Percentiles rank a stretch among this genome's conserved stretches.
Conservation (phyloP, 2,329 filamentous ascomycete genomes). For the Periconia sp. region DNA sequence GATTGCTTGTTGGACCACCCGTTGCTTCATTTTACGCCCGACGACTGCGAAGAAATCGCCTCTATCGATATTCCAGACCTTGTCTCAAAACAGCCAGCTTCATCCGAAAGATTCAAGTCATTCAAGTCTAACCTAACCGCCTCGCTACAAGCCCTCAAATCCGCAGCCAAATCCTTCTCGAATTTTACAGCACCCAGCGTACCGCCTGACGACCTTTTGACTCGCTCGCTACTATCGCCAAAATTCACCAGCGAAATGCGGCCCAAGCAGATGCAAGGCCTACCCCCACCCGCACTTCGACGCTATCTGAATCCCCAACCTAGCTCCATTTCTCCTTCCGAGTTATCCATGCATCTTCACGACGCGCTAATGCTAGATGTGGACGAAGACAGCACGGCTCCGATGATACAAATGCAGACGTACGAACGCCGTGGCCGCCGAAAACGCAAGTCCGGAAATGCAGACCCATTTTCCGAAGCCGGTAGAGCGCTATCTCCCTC, state of each 20-base stretch:
- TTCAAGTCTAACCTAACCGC: slow-evolving; percentile 70
- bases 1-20: slow-evolving; percentile 65
- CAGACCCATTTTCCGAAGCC: slow-evolving; percentile 51
- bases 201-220: slow-evolving; percentile 65
- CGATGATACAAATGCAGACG: slow-evolving; percentile 69
- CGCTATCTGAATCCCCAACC: slow-evolving; percentile 66
- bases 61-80: slow-evolving; percentile 36
- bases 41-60: slow-evolving; percentile 41
- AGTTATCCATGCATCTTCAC: slow-evolving; percentile 48
- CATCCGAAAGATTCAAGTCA: slow-evolving; percentile 50
- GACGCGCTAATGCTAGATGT: slow-evolving; percentile 42
- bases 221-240: slow-evolving; percentile 64
- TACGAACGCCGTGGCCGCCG: slow-evolving; percentile 54
- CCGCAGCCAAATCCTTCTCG: slow-evolving; percentile 66
- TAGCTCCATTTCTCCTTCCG: slow-evolving; percentile 42
- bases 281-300: slow-evolving; percentile 63
- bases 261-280: slow-evolving; percentile 59
- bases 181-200: slow-evolving; percentile 61
- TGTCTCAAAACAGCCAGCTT: slow-evolving; percentile 24
- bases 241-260: slow-evolving; percentile 66
- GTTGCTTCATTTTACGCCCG: slow-evolving; percentile 51
- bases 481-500: slow-evolving; percentile 48
- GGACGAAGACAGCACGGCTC: slow-evolving; percentile 49
- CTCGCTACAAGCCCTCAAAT: slow-evolving; percentile 66
- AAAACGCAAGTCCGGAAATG: slow-evolving; percentile 25